Base-by-base conservation (phyloP, 768 basidiomycete species). In the Baorangia bicolor region DNA sequence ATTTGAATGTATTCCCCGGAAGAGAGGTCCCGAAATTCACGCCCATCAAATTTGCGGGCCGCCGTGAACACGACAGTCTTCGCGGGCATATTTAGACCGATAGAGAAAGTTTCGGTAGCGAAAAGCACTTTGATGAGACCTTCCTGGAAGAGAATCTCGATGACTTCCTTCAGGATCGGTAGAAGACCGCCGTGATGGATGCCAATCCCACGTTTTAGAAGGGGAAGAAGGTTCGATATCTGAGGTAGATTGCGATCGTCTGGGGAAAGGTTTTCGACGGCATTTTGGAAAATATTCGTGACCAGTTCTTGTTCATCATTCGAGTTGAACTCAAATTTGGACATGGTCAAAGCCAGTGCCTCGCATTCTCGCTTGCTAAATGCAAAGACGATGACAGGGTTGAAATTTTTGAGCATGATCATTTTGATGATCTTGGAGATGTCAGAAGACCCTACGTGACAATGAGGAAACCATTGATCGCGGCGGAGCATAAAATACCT, bases 311-410 rank as follows among this genome's bases (percentile, higher is more conserved):
- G 91, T 73, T 99, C 97, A 37, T 96, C 94, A 18, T 88, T 83
- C 2, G 88, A 82, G 68, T 94, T 99, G 78, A 96, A 94, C 65
- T 98, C 95, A 60, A 94, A 84, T 70, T 98, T 98, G n/a, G 90
- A 88, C 78, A 98, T 83, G 30, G 84, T 87, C 57, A 97, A 78
- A 2, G 97, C 97, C 31, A 97, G 82, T 0, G 83, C 86, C 73
- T 99, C 97, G 72, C 97, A 98, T 77, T 98, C 96, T 48, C 95
- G 87, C 71, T 98, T 98, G 75, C 92, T 92, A 75, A 99, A 99
- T 6, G 96, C 92, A 72, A 99, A 99, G 51, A 98, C 87, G 67
- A 99, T 99, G 60, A 98, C 95, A 0, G 97, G 97, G 67, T 98
- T 95, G 74, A 93, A 96, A 70, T 94, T 94, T 74, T 96, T 96